Base-by-base conservation (phyloP, 352 stramenopile species). In the Pelagophyceae sp. region DNA sequence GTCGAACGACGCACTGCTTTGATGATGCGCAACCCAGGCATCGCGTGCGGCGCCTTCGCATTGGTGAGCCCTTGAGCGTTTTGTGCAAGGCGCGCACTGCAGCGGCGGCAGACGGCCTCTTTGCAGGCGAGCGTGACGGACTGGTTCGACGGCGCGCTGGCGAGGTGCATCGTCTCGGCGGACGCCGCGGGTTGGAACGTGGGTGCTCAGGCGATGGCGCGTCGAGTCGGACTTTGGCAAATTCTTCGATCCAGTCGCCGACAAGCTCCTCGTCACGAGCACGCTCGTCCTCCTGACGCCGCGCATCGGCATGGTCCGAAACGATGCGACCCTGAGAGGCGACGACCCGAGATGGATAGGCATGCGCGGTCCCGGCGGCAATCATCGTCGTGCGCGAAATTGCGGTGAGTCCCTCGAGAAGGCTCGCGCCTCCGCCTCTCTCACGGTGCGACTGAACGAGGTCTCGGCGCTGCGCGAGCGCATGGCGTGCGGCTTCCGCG, bases 241-340 rank as follows among this genome's bases (percentile, higher is more conserved):
- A 0, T 92, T 92, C 82, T 75, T 92, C 29, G 87, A 92, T 82
- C 87, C 87, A 0, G 85, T 92, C 0, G 86, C 86, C 0, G 87
- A 92, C 76, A 92, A 92, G 78, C 71, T 92, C 27, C 90, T 91
- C 81, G 87, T 92, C 0, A 83, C 78, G 15, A 90, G 83, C 23
- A 82, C 85, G 23, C 40, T 92, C 0, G 86, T 91, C 76, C 67
- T 89, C 20, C 76, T 91, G 0, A 79, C 86, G 0, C 85, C 83
- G 63, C 75, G 82, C 29, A 87, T 87, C 72, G 84, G 84, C 1
- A 69, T 75, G 0, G 77, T n/a, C n/a, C n/a, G n/a, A n/a, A n/a
- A n/a, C n/a, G n/a, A n/a, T n/a, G n/a, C n/a, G n/a, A n/a, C n/a
- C n/a, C n/a, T n/a, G n/a, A n/a, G n/a, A n/a, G n/a, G n/a, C n/a